These are phyloP conservation scores for Fusarium pseudocircinatum DNA, from an alignment of 2,329 filamentous ascomycete species.

Conservation along the genomic window DNA sequence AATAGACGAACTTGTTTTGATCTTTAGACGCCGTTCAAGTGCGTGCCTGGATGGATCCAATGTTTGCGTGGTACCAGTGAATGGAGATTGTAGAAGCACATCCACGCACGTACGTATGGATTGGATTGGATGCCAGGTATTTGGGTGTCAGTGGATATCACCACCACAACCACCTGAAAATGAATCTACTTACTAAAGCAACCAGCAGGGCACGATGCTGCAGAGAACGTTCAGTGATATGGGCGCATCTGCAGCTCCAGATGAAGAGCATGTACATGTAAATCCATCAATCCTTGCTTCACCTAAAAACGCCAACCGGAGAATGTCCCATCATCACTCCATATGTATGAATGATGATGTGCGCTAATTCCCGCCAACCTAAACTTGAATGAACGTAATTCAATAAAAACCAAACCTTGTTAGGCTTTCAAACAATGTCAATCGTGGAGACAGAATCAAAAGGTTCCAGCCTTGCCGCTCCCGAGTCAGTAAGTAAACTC, in stretches of 20 bases:
- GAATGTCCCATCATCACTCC: constrained; percentile 1
- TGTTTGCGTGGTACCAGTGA: constrained; percentile 20
- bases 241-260: background rate
- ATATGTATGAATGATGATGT: constrained; percentile 32
- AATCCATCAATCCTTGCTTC: background rate
- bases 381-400: constrained; percentile 14
- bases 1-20: background rate
- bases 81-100: background rate
- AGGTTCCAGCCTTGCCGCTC: background rate
- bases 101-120: background rate
- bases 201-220: background rate
- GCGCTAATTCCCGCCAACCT: constrained; percentile 31
- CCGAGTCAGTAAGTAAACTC: constrained; percentile 32
- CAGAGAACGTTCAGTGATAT: constrained; percentile 9
- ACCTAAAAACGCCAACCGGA: constrained; percentile 10
- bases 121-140: background rate
- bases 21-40: constrained; percentile 10
- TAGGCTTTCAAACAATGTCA: background rate
- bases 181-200: constrained; percentile 24
- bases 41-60: background rate
- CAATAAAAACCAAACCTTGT: constrained; percentile 9
- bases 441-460: background rate
- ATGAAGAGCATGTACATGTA: background rate
- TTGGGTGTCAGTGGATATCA: constrained; percentile 16
- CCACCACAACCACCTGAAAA: constrained; percentile 36